Conservation (phyloP, 2,329 filamentous ascomycete genomes). For the Aschersonia sp. region DNA sequence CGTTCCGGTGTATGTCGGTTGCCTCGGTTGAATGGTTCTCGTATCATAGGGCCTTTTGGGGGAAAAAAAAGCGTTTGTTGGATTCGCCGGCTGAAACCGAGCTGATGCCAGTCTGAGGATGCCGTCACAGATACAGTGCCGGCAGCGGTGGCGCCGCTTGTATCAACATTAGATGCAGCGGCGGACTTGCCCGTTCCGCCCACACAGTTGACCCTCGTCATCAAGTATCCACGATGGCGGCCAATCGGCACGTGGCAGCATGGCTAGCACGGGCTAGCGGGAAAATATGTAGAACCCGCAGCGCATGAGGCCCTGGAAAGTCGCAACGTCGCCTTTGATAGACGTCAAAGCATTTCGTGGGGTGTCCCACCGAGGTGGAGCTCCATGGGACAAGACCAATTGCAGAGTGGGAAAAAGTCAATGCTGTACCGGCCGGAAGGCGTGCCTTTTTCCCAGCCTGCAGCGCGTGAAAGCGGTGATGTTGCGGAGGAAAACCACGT, state of each 20-base stretch:
- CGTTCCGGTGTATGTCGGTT: too few species aligned
- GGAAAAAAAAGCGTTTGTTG: too few species aligned
- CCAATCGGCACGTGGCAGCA: background rate
- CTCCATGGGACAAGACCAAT: background rate
- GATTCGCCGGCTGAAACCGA: too few species aligned
- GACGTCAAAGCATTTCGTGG: background rate
- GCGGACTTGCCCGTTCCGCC: background rate
- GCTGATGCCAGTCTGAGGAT: too few species aligned
- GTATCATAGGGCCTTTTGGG: too few species aligned
- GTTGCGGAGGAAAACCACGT: background rate
- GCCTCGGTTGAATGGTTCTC: too few species aligned
- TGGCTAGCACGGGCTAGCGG: background rate
- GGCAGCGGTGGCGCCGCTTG: background rate
- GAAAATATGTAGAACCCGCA: background rate
- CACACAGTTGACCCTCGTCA: background rate
- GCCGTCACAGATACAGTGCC: too few species aligned
- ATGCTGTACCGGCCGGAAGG: background rate
- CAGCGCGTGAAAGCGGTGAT: background rate
- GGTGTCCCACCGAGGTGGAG: background rate
- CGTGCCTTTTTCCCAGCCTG: background rate
- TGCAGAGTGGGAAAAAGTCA: background rate
- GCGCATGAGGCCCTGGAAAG: background rate
- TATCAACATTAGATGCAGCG: background rate
- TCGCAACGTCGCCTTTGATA: background rate
- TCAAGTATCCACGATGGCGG: background rate